Percentiles rank a stretch among this genome's conserved stretches.
phyloP scores from a whole-genome alignment of 1,284 basidiomycete species.

The Ustilago lituana region DNA sequence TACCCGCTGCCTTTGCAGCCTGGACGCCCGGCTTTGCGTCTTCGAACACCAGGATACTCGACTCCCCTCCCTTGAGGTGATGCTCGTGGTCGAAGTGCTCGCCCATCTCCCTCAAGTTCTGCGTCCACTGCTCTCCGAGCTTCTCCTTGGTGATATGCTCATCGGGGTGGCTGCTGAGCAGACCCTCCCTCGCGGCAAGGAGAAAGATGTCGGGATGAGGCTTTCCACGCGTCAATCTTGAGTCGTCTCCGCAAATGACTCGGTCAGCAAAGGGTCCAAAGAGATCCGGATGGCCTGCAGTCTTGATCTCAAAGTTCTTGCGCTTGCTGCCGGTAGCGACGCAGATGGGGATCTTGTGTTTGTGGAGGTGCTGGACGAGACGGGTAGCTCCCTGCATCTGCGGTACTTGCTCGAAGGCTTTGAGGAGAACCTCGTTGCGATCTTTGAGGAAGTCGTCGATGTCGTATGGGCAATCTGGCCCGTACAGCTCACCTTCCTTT shows the following conservation, averaged over 20 bases:
- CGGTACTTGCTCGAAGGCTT: slow-evolving; percentile 59
- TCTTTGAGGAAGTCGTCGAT: slow-evolving; percentile 61
- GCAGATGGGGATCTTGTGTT: slow-evolving; percentile 64
- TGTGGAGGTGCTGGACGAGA: slow-evolving; percentile 63
- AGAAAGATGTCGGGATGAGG: slow-evolving; percentile 67
- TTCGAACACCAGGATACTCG: slow-evolving; percentile 66
- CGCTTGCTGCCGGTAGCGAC: slow-evolving; percentile 66
- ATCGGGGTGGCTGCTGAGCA: slow-evolving; percentile 40
- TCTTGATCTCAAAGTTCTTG: slow-evolving; percentile 64
- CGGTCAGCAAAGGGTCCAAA: slow-evolving; percentile 59
- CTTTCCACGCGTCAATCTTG: slow-evolving; percentile 60
- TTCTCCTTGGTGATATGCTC: slow-evolving; percentile 15
- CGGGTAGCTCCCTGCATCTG: slow-evolving; percentile 65
- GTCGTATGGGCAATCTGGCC: slow-evolving; percentile 61
- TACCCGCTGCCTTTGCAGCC: slow-evolving; percentile 62
- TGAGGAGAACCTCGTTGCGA: slow-evolving; percentile 58
- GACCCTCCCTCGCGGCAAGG: slow-evolving; percentile 60
- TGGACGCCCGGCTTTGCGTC: slow-evolving; percentile 65
- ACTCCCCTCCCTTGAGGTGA: slow-evolving; percentile 52
- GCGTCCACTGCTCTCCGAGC: slow-evolving; percentile 36
- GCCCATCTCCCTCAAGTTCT: slow-evolving; percentile 47
- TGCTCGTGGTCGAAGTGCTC: slow-evolving; percentile 47
- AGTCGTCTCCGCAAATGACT: slow-evolving; percentile 65
- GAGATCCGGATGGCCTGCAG: slow-evolving; percentile 47
- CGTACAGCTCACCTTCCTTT: slow-evolving; percentile 36